A percentile compares a stretch with the other conserved stretches of the same genome.
Conservation (phyloP, 108 stramenopile genomes). For the Cyclotella sp. region DNA sequence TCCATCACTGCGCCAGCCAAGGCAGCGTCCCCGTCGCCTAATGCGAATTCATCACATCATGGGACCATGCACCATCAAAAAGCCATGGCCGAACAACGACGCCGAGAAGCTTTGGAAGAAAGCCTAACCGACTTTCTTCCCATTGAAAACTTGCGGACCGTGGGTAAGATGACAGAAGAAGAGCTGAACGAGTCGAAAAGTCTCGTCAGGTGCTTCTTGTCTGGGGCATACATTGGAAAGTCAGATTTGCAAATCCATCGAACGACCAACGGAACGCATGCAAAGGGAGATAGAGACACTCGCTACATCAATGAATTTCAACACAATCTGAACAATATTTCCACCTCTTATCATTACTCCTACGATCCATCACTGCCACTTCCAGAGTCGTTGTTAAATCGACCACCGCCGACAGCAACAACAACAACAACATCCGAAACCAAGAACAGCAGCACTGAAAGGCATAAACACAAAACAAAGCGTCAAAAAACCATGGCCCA, state of each 20-base stretch:
- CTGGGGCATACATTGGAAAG: neutral
- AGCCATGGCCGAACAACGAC: slow-evolving; percentile 16
- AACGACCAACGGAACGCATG: neutral
- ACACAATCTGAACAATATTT: slow-evolving; percentile 5
- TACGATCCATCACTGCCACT: slow-evolving; percentile 12
- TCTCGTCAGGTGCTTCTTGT: slow-evolving; percentile 25
- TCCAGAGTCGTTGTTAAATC: neutral
- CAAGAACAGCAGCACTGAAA: neutral
- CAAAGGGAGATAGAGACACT: neutral
- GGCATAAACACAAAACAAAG: neutral
- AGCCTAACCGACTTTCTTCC: neutral
- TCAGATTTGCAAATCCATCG: too few species aligned
- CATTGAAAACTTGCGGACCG: slow-evolving; percentile 19
- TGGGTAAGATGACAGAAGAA: slow-evolving; percentile 19
- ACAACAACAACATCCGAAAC: neutral
- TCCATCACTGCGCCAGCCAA: too few species aligned
- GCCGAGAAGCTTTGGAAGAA: slow-evolving; percentile 28
- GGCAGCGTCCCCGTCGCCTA: neutral
- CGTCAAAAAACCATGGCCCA: neutral
- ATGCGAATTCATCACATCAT: neutral
- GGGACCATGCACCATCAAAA: neutral
- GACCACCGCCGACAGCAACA: neutral
- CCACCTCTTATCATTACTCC: slow-evolving; percentile 7
- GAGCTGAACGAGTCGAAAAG: slow-evolving; percentile 13
- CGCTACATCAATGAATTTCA: slow-evolving; percentile 16